Base-by-base conservation (phyloP, 2,329 filamentous ascomycete species). In the Corniculantispora saksenae region DNA sequence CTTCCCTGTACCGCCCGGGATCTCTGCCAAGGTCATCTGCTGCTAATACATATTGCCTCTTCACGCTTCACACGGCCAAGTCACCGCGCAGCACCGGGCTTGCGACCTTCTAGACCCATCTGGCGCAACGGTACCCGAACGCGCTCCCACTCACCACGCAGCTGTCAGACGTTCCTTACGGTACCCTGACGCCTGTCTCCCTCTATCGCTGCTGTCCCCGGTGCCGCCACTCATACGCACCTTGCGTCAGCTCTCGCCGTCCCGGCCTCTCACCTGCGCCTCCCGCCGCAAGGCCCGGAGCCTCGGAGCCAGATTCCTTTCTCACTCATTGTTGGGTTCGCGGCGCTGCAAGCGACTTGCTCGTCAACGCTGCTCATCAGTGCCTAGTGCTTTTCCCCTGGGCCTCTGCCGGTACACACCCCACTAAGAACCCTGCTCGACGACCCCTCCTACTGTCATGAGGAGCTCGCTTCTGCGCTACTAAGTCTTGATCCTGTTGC, bases 361-460 rank as follows among this genome's bases (percentile, higher is more conserved):
- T 23, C 10, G 50, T 62, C n/a, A 23, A 54, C 60, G 50, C 50
- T 48, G 3, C 13, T 23, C 15, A 38, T 29, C 15, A n/a, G 51
- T 27, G 43, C 56, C 61, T n/a, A 29, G 21, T 15, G 21, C 23
- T 35, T 45, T 29, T 29, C 21, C 10, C 21, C 35, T 54, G 43
- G 27, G 27, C 21, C 51, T 55, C 50, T 13, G 7, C 51, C 3
- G 43, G 29, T 15, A 29, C 51, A 64, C 60, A 50, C 48, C 38
- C 56, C 56, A 51, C 55, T 35, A 55, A 48, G 25, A 38, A 58
- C 63, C 63, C 63, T 64, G 54, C 48, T 48, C 38, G 21, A 59
- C 25, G 27, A 63, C 61, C 54, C 61, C 61, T 60, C 48, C 56
- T 45, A 53, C 27, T 64, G 63, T 55, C 56, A 60, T 64, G 63